Evolutionary conservation across 2,329 filamentous ascomycete genomes (phyloP).

Genomic region (Pestalotiopsis sp.): DNA sequence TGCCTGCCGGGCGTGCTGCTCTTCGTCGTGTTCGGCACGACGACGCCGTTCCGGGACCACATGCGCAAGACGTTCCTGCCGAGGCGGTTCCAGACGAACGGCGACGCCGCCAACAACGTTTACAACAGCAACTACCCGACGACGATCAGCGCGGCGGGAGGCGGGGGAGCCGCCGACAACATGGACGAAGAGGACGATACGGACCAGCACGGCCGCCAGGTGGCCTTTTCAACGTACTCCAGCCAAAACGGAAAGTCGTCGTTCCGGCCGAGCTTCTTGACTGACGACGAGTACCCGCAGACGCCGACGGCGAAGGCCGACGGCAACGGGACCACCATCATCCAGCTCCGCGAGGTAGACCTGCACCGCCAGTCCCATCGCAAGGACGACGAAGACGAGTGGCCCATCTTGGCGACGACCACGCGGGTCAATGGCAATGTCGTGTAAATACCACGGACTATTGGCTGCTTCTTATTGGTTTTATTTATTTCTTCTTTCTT

Average conservation of each 20-base stretch:
- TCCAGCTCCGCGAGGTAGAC: conserved; percentile 7
- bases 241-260: conserved; percentile 4
- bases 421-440: background rate
- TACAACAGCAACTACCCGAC: background rate
- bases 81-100: background rate
- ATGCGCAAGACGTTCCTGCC: conserved; percentile 12
- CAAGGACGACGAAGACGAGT: conserved; percentile 5
- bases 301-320: background rate
- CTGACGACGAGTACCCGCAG: background rate
- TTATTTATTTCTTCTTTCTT: background rate
- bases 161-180: too few species aligned
- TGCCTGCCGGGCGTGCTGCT: conserved; percentile 27
- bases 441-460: background rate
- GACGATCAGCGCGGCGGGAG: too few species aligned
- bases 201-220: background rate
- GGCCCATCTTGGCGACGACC: conserved; percentile 9
- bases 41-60: conserved; percentile 8
- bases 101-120: background rate
- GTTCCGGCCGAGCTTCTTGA: background rate
- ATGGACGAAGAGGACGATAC: background rate
- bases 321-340: background rate
- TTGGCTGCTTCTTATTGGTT: background rate
- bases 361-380: background rate
- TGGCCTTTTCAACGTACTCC: background rate
- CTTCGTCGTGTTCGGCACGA: conserved; percentile 15